These are phyloP conservation scores for Metschnikowia santaceciliae DNA, from an alignment of 805 yeast genomes.

Conservation along the genomic window DNA sequence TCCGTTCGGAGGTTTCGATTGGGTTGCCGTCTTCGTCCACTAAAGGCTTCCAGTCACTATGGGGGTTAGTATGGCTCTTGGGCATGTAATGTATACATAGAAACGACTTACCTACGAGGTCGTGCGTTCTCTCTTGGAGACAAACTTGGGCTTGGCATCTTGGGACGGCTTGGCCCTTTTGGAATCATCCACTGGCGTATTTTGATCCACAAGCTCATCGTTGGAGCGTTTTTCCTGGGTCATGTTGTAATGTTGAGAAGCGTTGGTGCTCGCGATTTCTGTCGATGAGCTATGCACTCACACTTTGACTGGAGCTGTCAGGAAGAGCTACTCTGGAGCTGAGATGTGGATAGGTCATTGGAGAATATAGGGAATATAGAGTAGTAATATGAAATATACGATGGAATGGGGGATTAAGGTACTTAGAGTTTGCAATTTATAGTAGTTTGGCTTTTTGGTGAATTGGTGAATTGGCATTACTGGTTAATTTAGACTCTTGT, in stretches of 20 bases:
- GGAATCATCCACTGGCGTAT: constrained; percentile 5
- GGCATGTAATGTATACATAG: background rate
- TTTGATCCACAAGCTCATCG: constrained; percentile 13
- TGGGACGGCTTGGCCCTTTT: constrained; percentile 9
- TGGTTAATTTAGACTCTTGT: no score
- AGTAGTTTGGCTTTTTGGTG: no score
- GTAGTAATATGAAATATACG: no score
- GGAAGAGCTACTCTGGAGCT: no score
- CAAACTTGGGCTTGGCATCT: constrained; percentile 3
- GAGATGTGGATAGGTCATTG: no score
- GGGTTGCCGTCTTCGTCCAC: constrained; percentile 65
- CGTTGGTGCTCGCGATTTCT: background rate
- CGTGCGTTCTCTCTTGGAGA: constrained; percentile 28
- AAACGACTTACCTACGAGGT: constrained; percentile 57
- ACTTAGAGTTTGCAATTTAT: no score
- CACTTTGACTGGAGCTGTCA: no score
- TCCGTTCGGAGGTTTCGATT: constrained; percentile 53
- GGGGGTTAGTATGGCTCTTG: constrained; percentile 6
- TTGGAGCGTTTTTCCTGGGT: constrained; percentile 12
- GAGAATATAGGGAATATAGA: no score
- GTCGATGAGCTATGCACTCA: background rate
- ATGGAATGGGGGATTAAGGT: no score
- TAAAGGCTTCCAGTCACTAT: constrained; percentile 36
- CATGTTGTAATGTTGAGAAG: constrained; percentile 7
- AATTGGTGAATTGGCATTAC: background rate